Evolutionary conservation across 1,284 basidiomycete species (phyloP).

Genomic region (Limonomyces culmigenus): DNA sequence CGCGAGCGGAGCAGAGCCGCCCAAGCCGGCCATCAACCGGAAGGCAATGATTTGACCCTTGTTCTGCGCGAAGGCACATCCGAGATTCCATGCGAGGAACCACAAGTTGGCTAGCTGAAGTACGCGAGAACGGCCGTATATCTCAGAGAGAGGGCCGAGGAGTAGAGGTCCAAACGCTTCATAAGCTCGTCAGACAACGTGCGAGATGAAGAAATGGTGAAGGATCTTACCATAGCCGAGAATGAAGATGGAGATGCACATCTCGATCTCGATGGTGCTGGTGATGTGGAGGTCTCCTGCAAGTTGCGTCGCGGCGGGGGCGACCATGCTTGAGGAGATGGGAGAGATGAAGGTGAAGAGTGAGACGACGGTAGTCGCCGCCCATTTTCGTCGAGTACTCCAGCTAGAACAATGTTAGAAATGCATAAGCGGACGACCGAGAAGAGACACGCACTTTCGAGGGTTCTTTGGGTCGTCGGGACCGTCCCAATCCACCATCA

Average conservation of each 20-base stretch:
- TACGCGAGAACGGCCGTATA: constrained; percentile 23
- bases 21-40: background rate
- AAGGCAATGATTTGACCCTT: background rate
- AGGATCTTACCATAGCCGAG: constrained; percentile 36
- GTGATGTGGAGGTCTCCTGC: constrained; percentile 40
- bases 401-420: constrained; percentile 23
- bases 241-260: constrained; percentile 53
- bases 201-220: background rate
- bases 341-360: constrained; percentile 51
- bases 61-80: no score
- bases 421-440: background rate
- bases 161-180: constrained; percentile 33
- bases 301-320: constrained; percentile 40
- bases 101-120: constrained; percentile 37
- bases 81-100: constrained; percentile 27
- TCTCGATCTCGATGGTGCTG: constrained; percentile 29
- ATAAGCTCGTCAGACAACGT: background rate
- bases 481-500: constrained; percentile 45
- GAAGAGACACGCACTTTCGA: constrained; percentile 28
- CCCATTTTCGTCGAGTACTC: constrained; percentile 41
- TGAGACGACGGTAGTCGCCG: constrained; percentile 41
- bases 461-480: constrained; percentile 47
- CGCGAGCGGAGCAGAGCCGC: background rate
- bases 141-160: constrained; percentile 39
- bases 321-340: constrained; percentile 56